A percentile compares a stretch with the other conserved stretches of the same genome.
Conservation (phyloP, 805 yeast genomes). For the Nakazawaea wyomingensis region DNA sequence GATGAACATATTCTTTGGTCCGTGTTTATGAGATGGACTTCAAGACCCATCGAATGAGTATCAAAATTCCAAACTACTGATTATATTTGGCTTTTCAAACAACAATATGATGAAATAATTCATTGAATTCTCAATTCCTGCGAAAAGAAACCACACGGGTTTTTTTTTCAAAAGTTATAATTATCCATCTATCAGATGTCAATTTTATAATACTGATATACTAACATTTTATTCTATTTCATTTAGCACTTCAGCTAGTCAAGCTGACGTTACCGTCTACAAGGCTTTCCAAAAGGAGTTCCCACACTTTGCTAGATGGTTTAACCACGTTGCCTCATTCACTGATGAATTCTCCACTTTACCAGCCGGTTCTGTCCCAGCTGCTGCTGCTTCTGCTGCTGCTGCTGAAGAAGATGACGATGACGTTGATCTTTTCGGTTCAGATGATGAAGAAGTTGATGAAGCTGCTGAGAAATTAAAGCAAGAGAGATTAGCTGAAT, state of each 20-base stretch:
- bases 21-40: slow-evolving; percentile 96
- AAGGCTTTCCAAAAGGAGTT: slow-evolving; percentile 86
- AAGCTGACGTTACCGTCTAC: slow-evolving; percentile 93
- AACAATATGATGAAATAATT: too few relatives aligned
- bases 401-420: slow-evolving; percentile 81
- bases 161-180: too few relatives aligned
- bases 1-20: slow-evolving; percentile 80
- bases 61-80: slow-evolving; percentile 38
- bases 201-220: too few relatives aligned
- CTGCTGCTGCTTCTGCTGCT: slow-evolving; percentile 46
- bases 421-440: slow-evolving; percentile 91
- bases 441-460: slow-evolving; percentile 86
- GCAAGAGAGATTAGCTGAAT: slow-evolving; percentile 96
- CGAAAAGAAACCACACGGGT: too few relatives aligned
- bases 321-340: slow-evolving; percentile 95
- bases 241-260: slow-evolving; percentile 77
- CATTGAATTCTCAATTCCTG: too few relatives aligned
- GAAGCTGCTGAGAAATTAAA: slow-evolving; percentile 96
- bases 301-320: slow-evolving; percentile 98
- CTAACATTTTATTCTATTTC: neutral
- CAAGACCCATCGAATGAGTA: slow-evolving; percentile 96
- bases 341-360: slow-evolving; percentile 75
- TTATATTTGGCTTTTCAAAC: too few relatives aligned
- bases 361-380: slow-evolving; percentile 74
- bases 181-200: too few relatives aligned